Evolutionary conservation across 129 eudicot species (phyloP).

Genomic region (Flaveria ramosissima): DNA sequence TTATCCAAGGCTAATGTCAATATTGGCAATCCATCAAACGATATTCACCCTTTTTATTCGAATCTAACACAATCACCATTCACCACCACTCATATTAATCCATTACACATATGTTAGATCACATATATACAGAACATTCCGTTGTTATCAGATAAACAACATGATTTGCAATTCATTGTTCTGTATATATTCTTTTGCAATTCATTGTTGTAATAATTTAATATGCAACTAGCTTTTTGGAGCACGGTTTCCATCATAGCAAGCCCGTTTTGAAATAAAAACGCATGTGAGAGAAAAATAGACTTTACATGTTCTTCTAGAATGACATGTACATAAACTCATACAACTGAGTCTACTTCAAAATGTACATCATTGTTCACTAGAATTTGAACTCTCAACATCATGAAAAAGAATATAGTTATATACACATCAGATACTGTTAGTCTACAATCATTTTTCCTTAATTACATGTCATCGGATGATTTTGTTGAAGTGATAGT

Average conservation of each 20-base stretch:
- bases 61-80: constrained; percentile 37
- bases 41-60: constrained; percentile 30
- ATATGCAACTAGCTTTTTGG: constrained; percentile 54
- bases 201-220: constrained; percentile 36
- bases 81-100: constrained; percentile 38
- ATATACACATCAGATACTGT: too few species aligned
- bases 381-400: too few species aligned
- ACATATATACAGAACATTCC: not conserved
- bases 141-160: not conserved
- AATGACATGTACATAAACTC: too few species aligned
- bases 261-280: not conserved
- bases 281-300: constrained; percentile 13
- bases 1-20: constrained; percentile 7
- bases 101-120: not conserved
- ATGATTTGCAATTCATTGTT: constrained; percentile 25
- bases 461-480: not conserved
- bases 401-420: too few species aligned
- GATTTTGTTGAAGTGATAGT: not conserved
- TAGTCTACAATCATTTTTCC: too few species aligned
- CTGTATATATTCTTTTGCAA: constrained; percentile 28
- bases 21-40: constrained; percentile 15
- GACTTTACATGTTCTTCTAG: not conserved
- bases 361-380: too few species aligned
- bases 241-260: constrained; percentile 44
- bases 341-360: too few species aligned